A percentile compares a stretch with the other conserved stretches of the same genome.
Evolutionary conservation across 805 yeast genomes (phyloP).

Genomic region (Torulaspora maleeae): DNA sequence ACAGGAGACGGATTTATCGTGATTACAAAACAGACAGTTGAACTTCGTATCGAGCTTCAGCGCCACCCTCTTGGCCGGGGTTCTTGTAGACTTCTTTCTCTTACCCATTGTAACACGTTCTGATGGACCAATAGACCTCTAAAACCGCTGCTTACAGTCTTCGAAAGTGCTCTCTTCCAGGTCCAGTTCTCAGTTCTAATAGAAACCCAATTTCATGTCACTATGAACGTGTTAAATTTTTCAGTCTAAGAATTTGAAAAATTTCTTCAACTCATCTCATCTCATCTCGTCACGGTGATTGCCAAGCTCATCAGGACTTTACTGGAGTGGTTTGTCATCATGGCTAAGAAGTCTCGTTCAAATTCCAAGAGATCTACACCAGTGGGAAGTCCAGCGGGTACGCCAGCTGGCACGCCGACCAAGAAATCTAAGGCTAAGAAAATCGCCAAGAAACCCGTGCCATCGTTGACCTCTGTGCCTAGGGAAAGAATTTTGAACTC

Average conservation of each 20-base stretch:
- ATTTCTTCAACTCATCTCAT: slow-evolving; percentile 19
- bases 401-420: slow-evolving; percentile 21
- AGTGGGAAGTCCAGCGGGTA: slow-evolving; percentile 19
- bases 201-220: background rate
- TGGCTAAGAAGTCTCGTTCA: slow-evolving; percentile 22
- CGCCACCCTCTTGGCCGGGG: slow-evolving; percentile 72
- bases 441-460: slow-evolving; percentile 6
- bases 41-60: slow-evolving; percentile 78
- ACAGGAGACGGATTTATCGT: slow-evolving; percentile 86
- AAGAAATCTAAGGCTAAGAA: slow-evolving; percentile 13
- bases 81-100: slow-evolving; percentile 77
- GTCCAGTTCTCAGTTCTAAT: background rate
- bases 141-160: background rate
- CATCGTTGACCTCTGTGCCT: slow-evolving; percentile 20
- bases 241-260: slow-evolving; percentile 5
- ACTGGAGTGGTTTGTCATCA: background rate
- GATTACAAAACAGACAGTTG: slow-evolving; percentile 92
- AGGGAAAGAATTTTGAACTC: slow-evolving; percentile 44
- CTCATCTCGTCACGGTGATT: slow-evolving; percentile 10
- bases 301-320: background rate
- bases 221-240: slow-evolving; percentile 6
- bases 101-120: slow-evolving; percentile 48
- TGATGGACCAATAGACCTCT: background rate
- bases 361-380: slow-evolving; percentile 12
- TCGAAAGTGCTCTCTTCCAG: background rate